A percentile compares a stretch with the other conserved stretches of the same genome.
Evolutionary conservation across 371 early-diverging fungal genomes (phyloP).

Genomic region (Capillidium heterosporum): DNA sequence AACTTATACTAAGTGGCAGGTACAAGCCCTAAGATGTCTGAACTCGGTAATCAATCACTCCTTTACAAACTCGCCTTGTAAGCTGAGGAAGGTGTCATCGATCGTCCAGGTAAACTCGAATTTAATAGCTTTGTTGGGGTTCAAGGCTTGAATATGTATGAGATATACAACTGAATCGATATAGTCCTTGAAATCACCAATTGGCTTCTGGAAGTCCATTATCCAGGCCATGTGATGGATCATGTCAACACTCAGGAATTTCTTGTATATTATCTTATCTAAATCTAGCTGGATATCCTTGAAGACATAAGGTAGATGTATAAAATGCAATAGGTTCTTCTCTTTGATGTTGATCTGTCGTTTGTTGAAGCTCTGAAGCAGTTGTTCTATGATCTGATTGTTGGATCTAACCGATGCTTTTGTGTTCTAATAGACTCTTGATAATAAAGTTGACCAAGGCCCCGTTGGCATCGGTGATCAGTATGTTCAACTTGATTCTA

Average conservation of each 20-base stretch:
- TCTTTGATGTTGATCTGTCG: not conserved
- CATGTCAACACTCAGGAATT: not conserved
- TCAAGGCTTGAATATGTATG: not conserved
- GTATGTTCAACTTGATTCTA: not conserved
- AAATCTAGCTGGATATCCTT: constrained; percentile 14
- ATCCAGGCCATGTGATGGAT: constrained; percentile 8
- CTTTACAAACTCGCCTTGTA: constrained; percentile 8
- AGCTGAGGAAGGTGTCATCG: not conserved
- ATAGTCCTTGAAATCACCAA: not conserved
- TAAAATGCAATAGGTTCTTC: not conserved
- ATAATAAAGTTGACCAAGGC: not conserved
- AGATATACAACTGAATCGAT: not conserved
- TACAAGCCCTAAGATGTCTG: constrained; percentile 3
- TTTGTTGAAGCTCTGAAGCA: not conserved
- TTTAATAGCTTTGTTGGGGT: not conserved
- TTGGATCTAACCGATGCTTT: not conserved
- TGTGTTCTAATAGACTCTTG: not conserved
- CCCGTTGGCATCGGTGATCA: constrained; percentile 3
- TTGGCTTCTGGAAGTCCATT: constrained; percentile 5
- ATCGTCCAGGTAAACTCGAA: constrained; percentile 7
- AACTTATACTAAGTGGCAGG: constrained; percentile 23
- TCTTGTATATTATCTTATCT: not conserved
- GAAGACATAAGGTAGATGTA: constrained; percentile 8
- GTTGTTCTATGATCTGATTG: not conserved
- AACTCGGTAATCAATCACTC: not conserved